Base-by-base conservation (phyloP, 192 early-diverging fungal species). In the Lobosporangium transversale region DNA sequence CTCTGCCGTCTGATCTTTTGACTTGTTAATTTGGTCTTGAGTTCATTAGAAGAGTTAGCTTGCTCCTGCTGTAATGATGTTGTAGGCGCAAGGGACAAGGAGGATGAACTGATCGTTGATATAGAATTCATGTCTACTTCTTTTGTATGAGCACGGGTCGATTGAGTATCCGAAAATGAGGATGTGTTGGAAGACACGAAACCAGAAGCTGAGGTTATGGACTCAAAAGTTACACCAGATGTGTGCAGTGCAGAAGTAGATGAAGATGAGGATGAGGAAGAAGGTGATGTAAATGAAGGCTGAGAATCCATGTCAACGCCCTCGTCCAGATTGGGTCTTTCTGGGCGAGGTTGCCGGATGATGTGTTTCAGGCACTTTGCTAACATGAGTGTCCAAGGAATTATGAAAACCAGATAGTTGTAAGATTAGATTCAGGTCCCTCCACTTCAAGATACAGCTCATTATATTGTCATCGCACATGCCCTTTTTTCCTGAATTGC, bases 291-390 rank as follows among this genome's bases (percentile, higher is more conserved):
- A 26, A 24, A 33, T 12, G 40, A 12, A 10, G 35, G 17, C 11
- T 15, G 4, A 3, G 49, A 42, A 11, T 50, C 64, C 29, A 51
- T 52, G 0, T 76, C 35, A 21, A 58, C 63, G 7, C 2, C 30
- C 18, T 20, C 18, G 1, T 23, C 12, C 20, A 18, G 20, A 18
- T 62, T 69, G 14, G 12, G n/a, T 43, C 29, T 49, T 49, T 73
- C 61, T 56, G 71, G 75, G 44, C 83, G 47, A 23, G 79, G 70
- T 52, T 78, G 80, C 26, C 78, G 70, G 36, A 83, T 76, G 23
- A 52, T 62, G 32, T 76, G 79, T 48, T 83, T 83, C n/a, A 83
- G 20, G 20, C 67, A 68, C 18, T 83, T 75, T 35, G 81, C 81
- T 65, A 79, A 35, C 35, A n/a, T n/a, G n/a, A n/a, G n/a, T n/a